phyloP scores from a whole-genome alignment of 2,329 filamentous ascomycete species.

The Aspergillus sp. region DNA sequence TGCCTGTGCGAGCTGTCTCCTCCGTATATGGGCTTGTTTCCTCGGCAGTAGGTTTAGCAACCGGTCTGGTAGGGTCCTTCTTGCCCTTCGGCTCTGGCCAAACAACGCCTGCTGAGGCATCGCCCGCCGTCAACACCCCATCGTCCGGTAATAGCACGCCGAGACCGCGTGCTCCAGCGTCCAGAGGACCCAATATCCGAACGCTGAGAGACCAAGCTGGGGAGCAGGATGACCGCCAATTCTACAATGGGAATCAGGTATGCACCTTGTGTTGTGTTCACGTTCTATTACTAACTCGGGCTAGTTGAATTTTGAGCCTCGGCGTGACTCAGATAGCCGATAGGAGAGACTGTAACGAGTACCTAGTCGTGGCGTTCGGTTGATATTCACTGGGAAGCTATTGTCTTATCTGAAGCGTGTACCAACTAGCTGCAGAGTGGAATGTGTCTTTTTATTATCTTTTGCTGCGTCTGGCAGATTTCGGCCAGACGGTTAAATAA shows the following conservation, averaged over 20 bases:
- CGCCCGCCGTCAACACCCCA: slow-evolving; percentile 6
- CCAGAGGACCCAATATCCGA: slow-evolving; percentile 41
- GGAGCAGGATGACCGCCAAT: slow-evolving; percentile 60
- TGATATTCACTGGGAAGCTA: not conserved
- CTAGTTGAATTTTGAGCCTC: slow-evolving; percentile 23
- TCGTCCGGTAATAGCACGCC: slow-evolving; percentile 7
- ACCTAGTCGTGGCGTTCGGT: not conserved
- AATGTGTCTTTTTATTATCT: slow-evolving; percentile 13
- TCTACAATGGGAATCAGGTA: slow-evolving; percentile 92
- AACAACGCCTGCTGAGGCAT: slow-evolving; percentile 10
- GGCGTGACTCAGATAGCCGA: slow-evolving; percentile 11
- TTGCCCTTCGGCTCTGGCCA: slow-evolving; percentile 36
- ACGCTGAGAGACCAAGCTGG: slow-evolving; percentile 56
- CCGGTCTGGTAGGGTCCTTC: slow-evolving; percentile 43
- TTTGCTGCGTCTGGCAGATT: slow-evolving; percentile 7
- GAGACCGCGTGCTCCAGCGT: slow-evolving; percentile 14
- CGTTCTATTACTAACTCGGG: not conserved
- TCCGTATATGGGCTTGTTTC: slow-evolving; percentile 42
- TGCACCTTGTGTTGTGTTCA: not conserved
- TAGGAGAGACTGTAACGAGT: not conserved
- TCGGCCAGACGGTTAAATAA: slow-evolving; percentile 5
- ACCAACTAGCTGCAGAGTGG: slow-evolving; percentile 12
- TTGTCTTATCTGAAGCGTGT: too few relatives aligned
- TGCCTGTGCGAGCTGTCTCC: slow-evolving; percentile 42
- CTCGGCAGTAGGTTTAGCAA: slow-evolving; percentile 41